Percentiles rank a stretch among this genome's conserved stretches.
Evolutionary conservation across 2,329 filamentous ascomycete species (phyloP).

Genomic region (Dothidotthia symphoricarpi): DNA sequence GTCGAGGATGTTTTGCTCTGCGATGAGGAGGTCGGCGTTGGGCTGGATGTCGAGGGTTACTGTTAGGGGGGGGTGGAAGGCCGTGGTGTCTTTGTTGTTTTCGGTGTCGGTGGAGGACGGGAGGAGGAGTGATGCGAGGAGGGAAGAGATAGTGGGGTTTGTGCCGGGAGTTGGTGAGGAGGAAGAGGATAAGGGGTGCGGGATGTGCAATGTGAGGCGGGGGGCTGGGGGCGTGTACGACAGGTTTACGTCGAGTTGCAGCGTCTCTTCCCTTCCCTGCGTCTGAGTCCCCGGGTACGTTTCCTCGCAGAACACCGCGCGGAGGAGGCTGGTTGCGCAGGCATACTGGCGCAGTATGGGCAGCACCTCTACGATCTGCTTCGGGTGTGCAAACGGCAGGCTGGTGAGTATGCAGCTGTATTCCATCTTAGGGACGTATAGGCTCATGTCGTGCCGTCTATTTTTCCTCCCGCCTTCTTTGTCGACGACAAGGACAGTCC

Average conservation of each 20-base stretch:
- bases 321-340: conserved; percentile 63
- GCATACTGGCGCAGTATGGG: conserved; percentile 72
- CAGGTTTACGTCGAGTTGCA: conserved; percentile 34
- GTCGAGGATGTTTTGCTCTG: conserved; percentile 56
- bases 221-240: conserved; percentile 36
- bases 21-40: conserved; percentile 59
- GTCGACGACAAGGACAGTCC: conserved; percentile 46
- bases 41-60: conserved; percentile 59
- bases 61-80: conserved; percentile 44
- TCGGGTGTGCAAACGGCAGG: conserved; percentile 74
- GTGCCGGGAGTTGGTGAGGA: not conserved
- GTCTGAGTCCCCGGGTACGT: too few species aligned
- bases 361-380: conserved; percentile 72
- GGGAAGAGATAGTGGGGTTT: conserved; percentile 15
- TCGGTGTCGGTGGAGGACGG: too few species aligned
- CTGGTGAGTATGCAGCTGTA: conserved; percentile 66
- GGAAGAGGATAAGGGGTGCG: conserved; percentile 22
- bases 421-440: conserved; percentile 71
- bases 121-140: conserved; percentile 18
- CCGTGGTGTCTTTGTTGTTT: too few species aligned
- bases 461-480: conserved; percentile 24
- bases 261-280: not conserved
- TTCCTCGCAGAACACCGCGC: conserved; percentile 56
- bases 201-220: conserved; percentile 30
- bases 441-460: conserved; percentile 53